Conservation (phyloP, 306 rosid species). For the Rubus idaeus region DNA sequence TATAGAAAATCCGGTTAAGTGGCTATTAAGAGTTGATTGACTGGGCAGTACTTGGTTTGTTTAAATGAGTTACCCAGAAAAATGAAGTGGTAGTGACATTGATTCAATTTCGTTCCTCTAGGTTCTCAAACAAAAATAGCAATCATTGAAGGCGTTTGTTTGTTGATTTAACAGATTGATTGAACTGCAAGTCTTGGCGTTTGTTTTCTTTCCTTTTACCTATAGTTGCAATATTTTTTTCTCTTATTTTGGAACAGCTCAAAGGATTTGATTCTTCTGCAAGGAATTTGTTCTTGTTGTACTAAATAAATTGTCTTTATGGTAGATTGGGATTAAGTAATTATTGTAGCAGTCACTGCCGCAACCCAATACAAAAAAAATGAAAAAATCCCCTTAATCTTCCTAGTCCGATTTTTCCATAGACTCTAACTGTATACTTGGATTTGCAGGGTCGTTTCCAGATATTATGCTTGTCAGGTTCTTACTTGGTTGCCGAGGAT, state of each 20-base stretch:
- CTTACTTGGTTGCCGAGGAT: conserved; percentile 94
- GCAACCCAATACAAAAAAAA: background rate
- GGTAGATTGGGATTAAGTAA: background rate
- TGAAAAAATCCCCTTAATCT: background rate
- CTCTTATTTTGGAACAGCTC: background rate
- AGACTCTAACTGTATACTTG: background rate
- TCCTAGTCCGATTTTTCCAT: background rate
- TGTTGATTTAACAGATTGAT: background rate
- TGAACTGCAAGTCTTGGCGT: background rate
- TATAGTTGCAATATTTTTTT: background rate
- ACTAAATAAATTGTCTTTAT: background rate
- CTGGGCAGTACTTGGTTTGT: background rate
- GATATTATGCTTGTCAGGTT: conserved; percentile 89
- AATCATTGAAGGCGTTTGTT: background rate
- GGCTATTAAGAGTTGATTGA: conserved; percentile 6
- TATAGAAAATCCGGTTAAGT: background rate
- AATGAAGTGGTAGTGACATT: background rate
- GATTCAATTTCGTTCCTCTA: background rate
- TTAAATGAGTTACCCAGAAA: background rate
- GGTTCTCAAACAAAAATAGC: background rate
- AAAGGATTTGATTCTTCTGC: background rate
- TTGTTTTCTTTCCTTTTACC: background rate
- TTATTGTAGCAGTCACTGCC: background rate
- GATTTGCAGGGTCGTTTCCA: conserved; percentile 81
- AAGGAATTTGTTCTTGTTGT: background rate